phyloP scores from a whole-genome alignment of 108 stramenopile species.

The Cyclotella sp. region DNA sequence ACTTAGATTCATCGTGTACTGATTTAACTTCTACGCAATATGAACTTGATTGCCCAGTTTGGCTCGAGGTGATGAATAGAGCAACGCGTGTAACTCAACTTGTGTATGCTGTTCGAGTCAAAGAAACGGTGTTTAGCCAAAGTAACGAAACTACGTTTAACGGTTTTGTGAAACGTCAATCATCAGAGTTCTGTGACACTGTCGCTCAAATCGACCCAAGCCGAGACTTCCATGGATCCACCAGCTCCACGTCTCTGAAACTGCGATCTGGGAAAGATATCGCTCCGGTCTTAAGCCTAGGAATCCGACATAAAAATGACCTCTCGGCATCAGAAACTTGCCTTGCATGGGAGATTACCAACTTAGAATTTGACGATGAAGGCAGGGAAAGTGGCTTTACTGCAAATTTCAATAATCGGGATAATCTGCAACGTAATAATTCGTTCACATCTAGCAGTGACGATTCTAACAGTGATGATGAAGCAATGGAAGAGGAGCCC shows the following conservation, averaged over 20 bases:
- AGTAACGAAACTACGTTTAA: slow-evolving; percentile 1
- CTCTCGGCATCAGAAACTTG: neutral
- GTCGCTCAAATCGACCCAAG: neutral
- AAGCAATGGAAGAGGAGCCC: slow-evolving; percentile 21
- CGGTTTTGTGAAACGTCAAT: slow-evolving; percentile 1
- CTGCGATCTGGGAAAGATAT: slow-evolving; percentile 68
- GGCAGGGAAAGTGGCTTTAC: neutral
- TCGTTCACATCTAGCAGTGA: slow-evolving; percentile 45
- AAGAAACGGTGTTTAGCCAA: slow-evolving; percentile 15
- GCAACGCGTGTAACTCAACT: slow-evolving; percentile 67
- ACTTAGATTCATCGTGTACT: neutral
- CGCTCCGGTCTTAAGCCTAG: slow-evolving; percentile 64
- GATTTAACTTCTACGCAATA: slow-evolving; percentile 18
- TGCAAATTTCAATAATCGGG: neutral
- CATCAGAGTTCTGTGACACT: neutral
- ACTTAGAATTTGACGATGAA: slow-evolving; percentile 16
- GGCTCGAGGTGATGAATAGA: slow-evolving; percentile 89
- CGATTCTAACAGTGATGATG: slow-evolving; percentile 42
- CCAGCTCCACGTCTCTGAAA: slow-evolving; percentile 22
- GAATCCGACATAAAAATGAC: slow-evolving; percentile 22
- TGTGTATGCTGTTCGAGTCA: slow-evolving; percentile 77
- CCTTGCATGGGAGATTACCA: slow-evolving; percentile 8
- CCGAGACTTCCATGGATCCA: neutral
- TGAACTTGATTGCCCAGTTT: slow-evolving; percentile 78
- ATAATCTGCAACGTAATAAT: slow-evolving; percentile 8